Conservation (phyloP, 768 basidiomycete species). For the Baorangia bicolor region DNA sequence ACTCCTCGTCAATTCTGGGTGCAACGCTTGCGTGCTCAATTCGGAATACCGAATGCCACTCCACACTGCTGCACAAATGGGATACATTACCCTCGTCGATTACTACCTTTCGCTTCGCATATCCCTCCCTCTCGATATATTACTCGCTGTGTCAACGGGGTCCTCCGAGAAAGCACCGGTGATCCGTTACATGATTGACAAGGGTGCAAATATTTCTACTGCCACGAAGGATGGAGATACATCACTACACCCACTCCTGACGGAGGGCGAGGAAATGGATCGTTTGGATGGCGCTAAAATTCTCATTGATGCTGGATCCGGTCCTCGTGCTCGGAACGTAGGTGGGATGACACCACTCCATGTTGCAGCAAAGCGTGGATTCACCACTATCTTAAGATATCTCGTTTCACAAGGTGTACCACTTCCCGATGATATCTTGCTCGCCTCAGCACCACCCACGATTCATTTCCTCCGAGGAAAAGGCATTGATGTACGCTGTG, state of each 20-base stretch:
- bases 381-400: neutral
- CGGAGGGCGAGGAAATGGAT: neutral
- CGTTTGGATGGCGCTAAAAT: neutral
- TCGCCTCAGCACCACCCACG: neutral
- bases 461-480: neutral
- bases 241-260: neutral
- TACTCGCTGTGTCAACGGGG: neutral
- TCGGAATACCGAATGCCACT: neutral
- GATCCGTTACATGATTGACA: neutral
- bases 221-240: neutral
- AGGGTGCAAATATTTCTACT: neutral
- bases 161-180: fast-evolving
- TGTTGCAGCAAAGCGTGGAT: neutral
- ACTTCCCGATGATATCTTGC: neutral
- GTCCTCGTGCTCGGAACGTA: neutral
- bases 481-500: neutral
- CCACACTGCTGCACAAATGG: neutral
- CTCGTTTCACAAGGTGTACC: neutral
- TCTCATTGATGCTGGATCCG: neutral
- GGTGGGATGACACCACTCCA: neutral
- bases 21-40: neutral
- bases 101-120: neutral
- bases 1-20: neutral
- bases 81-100: neutral
- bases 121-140: neutral